Base-by-base conservation (phyloP, 352 stramenopile species). In the Phytophthora boehmeriae region DNA sequence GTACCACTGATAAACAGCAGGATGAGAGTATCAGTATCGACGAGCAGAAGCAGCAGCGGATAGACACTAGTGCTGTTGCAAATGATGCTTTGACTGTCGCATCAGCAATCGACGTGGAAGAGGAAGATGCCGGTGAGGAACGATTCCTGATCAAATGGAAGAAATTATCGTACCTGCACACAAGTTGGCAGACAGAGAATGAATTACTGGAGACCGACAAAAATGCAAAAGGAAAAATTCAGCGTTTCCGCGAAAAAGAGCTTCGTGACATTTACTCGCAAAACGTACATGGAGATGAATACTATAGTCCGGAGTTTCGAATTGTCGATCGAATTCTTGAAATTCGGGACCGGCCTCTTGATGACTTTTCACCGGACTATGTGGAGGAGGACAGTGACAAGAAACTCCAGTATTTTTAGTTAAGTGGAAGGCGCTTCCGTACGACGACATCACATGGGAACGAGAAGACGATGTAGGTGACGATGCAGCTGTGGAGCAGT, bases 361-460 rank as follows among this genome's bases (percentile, higher is more conserved):
- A 95, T 68, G 80, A 85, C 17, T 90, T 92, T 69, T 68, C 59
- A 19, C 68, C 78, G 3, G 70, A 80, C 28, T 75, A 89, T 50
- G 67, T 39, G 13, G 28, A 39, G 44, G 28, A n/a, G 5, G 39
- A 50, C 19, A 72, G 76, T n/a, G 73, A 81, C 19, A 63, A 55
- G 5, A 71, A 85, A 32, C 67, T 80, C 51, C 90, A 90, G 54
- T 98, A 99, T 69, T 99, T 99, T 79, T 99, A 8, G 90, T 99
- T 32, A 99, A 99, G 74, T 99, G 98, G 98, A 98, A 97, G 49
- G 95, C 93, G 17, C 76, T 99, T 27, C 77, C 96, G 35, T 99
- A 99, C 63, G 96, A 99, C 54, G 86, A 97, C 17, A 97, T 97
- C 43, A 99, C 97, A 13, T 99, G 98, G 98, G 98, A 99, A 68